These are phyloP conservation scores for Stylonectria norvegica DNA, from an alignment of 2,329 filamentous ascomycete species.

Conservation along the genomic window DNA sequence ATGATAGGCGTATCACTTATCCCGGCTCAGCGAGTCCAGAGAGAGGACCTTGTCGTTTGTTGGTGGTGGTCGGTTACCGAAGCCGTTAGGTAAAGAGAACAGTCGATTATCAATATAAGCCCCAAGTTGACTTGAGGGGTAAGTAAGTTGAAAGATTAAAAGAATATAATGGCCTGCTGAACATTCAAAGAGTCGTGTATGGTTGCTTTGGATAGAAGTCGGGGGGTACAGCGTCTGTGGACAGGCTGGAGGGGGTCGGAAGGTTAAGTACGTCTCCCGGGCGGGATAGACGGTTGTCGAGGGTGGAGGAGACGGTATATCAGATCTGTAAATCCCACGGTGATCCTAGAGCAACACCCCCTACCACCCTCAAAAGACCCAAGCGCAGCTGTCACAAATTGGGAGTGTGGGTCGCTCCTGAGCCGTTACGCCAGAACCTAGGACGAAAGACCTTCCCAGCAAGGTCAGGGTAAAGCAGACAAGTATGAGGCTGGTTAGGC, in stretches of 20 bases:
- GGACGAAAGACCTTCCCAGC: slow-evolving; percentile 22
- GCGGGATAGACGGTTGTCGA: slow-evolving; percentile 26
- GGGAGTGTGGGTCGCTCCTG: slow-evolving; percentile 18
- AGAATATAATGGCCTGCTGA: slow-evolving; percentile 12
- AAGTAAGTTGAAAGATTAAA: no score
- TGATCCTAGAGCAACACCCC: slow-evolving; percentile 22
- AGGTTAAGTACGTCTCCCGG: slow-evolving; percentile 30
- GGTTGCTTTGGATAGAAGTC: slow-evolving; percentile 1
- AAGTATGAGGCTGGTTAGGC: slow-evolving; percentile 15
- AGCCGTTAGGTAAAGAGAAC: slow-evolving; percentile 6
- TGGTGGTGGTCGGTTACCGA: slow-evolving; percentile 6
- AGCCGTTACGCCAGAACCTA: slow-evolving; percentile 22
- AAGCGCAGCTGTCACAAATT: slow-evolving; percentile 29
- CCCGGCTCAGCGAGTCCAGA: no score
- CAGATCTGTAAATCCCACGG: slow-evolving; percentile 27
- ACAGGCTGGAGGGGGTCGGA: slow-evolving; percentile 7
- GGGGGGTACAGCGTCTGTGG: background rate
- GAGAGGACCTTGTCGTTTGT: no score
- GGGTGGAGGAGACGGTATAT: slow-evolving; percentile 27
- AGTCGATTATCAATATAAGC: no score
- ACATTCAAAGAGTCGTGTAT: slow-evolving; percentile 13
- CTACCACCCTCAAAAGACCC: slow-evolving; percentile 14
- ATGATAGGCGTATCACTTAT: slow-evolving; percentile 13
- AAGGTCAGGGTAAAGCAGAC: slow-evolving; percentile 17
- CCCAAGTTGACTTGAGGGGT: no score